Conservation (phyloP, 106 monocot species). For the Dendrobium officinale region DNA sequence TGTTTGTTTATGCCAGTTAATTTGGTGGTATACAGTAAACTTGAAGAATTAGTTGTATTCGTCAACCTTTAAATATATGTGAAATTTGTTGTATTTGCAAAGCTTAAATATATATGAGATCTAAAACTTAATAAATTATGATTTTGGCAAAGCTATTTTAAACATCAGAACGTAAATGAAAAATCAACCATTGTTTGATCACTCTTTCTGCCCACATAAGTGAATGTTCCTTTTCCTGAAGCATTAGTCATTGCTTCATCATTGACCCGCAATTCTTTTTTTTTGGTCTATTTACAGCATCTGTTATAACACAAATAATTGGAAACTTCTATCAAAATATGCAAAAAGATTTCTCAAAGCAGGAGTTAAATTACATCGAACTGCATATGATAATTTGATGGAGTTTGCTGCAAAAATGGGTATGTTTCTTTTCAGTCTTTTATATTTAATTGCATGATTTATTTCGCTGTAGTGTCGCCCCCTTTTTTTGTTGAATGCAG, state of each 20-base stretch:
- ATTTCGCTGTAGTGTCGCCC: not conserved
- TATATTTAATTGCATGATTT: not conserved
- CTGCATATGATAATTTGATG: conserved; percentile 88
- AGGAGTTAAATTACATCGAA: conserved; percentile 67
- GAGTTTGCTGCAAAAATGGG: conserved; percentile 92
- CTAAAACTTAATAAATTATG: not conserved
- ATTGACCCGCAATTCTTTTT: not conserved
- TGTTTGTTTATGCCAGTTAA: not conserved
- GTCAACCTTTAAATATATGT: no score
- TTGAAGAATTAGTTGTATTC: not conserved
- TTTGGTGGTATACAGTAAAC: not conserved
- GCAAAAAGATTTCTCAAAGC: conserved; percentile 67
- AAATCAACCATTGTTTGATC: not conserved
- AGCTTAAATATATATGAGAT: not conserved
- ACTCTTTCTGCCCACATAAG: not conserved
- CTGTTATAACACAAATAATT: conserved; percentile 58
- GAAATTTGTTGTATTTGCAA: no score
- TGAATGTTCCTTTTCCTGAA: not conserved
- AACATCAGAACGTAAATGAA: not conserved
- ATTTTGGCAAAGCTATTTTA: not conserved
- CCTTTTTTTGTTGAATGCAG: not conserved
- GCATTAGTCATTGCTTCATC: not conserved
- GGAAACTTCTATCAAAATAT: conserved; percentile 67
- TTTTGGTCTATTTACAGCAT: conserved; percentile 39
- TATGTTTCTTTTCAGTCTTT: conserved; percentile 13